phyloP scores from a whole-genome alignment of 495 filamentous ascomycete genomes.

The Penicillium atrosanguineum region DNA sequence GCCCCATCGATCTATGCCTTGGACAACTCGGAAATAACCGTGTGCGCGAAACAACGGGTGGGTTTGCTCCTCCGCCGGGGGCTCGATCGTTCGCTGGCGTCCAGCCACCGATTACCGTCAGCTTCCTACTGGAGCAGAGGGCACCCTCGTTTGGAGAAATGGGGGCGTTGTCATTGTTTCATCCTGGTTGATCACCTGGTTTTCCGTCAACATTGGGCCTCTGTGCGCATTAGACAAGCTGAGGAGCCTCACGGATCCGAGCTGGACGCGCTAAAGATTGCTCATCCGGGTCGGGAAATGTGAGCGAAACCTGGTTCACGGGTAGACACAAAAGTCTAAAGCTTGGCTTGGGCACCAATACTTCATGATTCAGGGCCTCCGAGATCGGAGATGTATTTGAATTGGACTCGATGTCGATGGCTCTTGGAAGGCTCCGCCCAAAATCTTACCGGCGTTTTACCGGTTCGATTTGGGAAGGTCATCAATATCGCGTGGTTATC shows the following conservation, averaged over 20 bases:
- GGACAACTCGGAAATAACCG: constrained; percentile 16
- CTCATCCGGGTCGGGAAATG: constrained; percentile 2
- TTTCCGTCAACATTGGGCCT: constrained; percentile 5
- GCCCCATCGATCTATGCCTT: not conserved
- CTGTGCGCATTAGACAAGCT: constrained; percentile 6
- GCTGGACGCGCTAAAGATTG: constrained; percentile 4
- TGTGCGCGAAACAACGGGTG: constrained; percentile 3
- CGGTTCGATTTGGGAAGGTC: constrained; percentile 6
- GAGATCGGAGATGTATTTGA: constrained; percentile 14
- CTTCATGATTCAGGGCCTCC: constrained; percentile 6
- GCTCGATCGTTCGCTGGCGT: constrained; percentile 17
- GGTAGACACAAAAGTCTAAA: constrained; percentile 5
- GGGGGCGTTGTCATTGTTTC: not conserved
- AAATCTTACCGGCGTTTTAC: constrained; percentile 3
- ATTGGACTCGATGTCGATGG: not conserved
- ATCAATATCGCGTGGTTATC: not conserved
- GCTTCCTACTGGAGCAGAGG: constrained; percentile 7
- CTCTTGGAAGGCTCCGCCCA: constrained; percentile 1
- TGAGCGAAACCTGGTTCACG: not conserved
- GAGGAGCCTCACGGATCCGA: not conserved
- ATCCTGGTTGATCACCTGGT: constrained; percentile 17
- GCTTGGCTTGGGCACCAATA: constrained; percentile 10
- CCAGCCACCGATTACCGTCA: constrained; percentile 17
- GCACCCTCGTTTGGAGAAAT: constrained; percentile 4
- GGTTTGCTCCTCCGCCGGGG: constrained; percentile 6